phyloP scores from a whole-genome alignment of 2,329 filamentous ascomycete species.

The Beauveria bassiana region DNA sequence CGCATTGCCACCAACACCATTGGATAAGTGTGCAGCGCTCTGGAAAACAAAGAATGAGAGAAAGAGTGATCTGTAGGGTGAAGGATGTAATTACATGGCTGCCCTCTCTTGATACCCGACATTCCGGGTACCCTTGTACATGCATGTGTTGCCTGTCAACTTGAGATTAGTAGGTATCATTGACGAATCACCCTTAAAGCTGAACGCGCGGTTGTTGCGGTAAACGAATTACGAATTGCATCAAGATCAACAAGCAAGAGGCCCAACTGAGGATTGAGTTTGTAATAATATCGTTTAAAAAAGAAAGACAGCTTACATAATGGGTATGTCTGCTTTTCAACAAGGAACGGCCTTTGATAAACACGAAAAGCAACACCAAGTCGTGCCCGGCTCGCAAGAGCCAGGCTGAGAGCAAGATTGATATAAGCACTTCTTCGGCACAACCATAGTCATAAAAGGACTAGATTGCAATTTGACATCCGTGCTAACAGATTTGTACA shows the following conservation, averaged over 20 bases:
- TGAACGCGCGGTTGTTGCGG: background rate
- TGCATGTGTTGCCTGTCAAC: background rate
- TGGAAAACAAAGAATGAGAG: background rate
- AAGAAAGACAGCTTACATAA: background rate
- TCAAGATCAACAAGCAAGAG: background rate
- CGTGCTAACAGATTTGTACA: conserved; percentile 53
- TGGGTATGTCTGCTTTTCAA: conserved; percentile 3
- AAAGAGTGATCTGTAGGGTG: too few relatives aligned
- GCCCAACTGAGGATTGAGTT: too few relatives aligned
- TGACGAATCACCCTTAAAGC: too few relatives aligned
- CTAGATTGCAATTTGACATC: conserved; percentile 99
- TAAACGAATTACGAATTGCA: background rate
- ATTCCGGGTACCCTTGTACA: background rate
- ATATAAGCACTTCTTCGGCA: conserved; percentile 99
- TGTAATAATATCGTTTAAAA: background rate
- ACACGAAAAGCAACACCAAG: conserved; percentile 21
- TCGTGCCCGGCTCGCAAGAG: conserved; percentile 4
- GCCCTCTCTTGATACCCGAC: background rate
- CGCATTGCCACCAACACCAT: conserved; percentile 52
- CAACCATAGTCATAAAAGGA: conserved; percentile 80
- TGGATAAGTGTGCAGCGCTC: conserved; percentile 10
- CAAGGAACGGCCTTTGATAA: background rate
- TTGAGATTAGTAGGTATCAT: too few relatives aligned
- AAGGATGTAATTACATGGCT: background rate
- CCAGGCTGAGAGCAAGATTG: conserved; percentile 25